A percentile compares a stretch with the other conserved stretches of the same genome.
These are phyloP conservation scores for Pythium sukuiense DNA, from an alignment of 352 stramenopile genomes.

Conservation along the genomic window DNA sequence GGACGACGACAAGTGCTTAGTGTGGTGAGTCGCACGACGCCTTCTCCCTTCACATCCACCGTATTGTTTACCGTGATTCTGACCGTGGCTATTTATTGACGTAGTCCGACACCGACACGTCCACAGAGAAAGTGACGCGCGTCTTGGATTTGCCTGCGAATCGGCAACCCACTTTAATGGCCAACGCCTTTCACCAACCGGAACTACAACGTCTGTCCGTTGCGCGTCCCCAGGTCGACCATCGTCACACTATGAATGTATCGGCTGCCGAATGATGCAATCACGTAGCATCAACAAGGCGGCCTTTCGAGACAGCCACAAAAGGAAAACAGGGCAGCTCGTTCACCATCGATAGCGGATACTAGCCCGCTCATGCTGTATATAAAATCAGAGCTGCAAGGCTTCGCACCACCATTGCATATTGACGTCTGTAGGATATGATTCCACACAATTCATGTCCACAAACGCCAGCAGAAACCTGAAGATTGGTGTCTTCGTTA, in stretches of 20 bases:
- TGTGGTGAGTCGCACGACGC: slow-evolving; percentile 25
- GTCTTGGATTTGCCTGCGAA: not conserved
- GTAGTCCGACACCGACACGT: slow-evolving; percentile 25
- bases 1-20: slow-evolving; percentile 34
- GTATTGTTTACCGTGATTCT: not conserved
- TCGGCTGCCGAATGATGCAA: not conserved
- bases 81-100: too few relatives aligned
- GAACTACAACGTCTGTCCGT: not conserved
- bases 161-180: not conserved
- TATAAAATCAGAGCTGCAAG: not conserved
- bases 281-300: not conserved
- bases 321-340: slow-evolving; percentile 1
- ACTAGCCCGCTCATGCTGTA: slow-evolving; percentile 1
- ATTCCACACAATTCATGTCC: too few relatives aligned
- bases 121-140: slow-evolving; percentile 21
- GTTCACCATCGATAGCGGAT: not conserved
- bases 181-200: not conserved
- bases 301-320: not conserved
- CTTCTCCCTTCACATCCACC: not conserved
- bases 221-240: not conserved
- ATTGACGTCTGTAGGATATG: too few relatives aligned
- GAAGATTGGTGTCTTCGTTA: too few relatives aligned
- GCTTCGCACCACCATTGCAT: not conserved
- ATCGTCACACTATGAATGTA: not conserved
- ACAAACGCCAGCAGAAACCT: too few relatives aligned